phyloP scores from a whole-genome alignment of 352 stramenopile genomes.

The Globisporangium alternatum region DNA sequence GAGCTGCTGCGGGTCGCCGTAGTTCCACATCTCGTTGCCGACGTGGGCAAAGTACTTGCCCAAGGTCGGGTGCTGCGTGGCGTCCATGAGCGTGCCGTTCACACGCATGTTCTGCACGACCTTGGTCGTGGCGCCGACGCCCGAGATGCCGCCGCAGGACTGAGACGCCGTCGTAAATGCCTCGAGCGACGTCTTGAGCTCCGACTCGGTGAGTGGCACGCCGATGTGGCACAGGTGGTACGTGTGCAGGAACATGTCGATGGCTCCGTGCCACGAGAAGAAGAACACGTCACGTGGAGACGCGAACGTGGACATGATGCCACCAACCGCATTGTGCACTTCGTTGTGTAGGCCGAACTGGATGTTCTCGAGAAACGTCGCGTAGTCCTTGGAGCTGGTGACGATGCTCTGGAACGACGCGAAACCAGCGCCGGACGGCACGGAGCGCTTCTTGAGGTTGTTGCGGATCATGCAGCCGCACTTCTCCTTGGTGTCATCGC shows the following conservation, averaged over 20 bases:
- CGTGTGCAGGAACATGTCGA: slow-evolving; percentile 69
- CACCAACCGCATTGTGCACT: slow-evolving; percentile 52
- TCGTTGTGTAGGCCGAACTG: slow-evolving; percentile 68
- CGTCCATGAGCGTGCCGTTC: slow-evolving; percentile 43
- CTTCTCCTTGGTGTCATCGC: slow-evolving; percentile 38
- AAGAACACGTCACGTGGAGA: slow-evolving; percentile 60
- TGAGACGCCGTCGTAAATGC: slow-evolving; percentile 39
- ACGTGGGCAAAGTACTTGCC: slow-evolving; percentile 60
- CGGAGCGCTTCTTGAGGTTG: slow-evolving; percentile 29
- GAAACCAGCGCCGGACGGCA: slow-evolving; percentile 54
- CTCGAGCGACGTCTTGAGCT: slow-evolving; percentile 36
- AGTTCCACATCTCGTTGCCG: slow-evolving; percentile 55
- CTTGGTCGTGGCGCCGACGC: slow-evolving; percentile 34
- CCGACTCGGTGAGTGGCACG: slow-evolving; percentile 37
- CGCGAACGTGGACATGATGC: slow-evolving; percentile 41
- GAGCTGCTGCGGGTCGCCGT: slow-evolving; percentile 53
- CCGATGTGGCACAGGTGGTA: slow-evolving; percentile 67
- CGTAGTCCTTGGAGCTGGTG: slow-evolving; percentile 47
- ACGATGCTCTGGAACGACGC: slow-evolving; percentile 47
- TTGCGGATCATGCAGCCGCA: slow-evolving; percentile 42
- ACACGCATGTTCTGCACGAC: slow-evolving; percentile 41
- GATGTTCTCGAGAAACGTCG: slow-evolving; percentile 48
- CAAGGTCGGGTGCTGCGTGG: slow-evolving; percentile 49
- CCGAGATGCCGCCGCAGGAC: slow-evolving; percentile 41
- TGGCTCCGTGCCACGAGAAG: slow-evolving; percentile 61